Base-by-base conservation (phyloP, 2,329 filamentous ascomycete species). In the Talaromyces pinophilus region DNA sequence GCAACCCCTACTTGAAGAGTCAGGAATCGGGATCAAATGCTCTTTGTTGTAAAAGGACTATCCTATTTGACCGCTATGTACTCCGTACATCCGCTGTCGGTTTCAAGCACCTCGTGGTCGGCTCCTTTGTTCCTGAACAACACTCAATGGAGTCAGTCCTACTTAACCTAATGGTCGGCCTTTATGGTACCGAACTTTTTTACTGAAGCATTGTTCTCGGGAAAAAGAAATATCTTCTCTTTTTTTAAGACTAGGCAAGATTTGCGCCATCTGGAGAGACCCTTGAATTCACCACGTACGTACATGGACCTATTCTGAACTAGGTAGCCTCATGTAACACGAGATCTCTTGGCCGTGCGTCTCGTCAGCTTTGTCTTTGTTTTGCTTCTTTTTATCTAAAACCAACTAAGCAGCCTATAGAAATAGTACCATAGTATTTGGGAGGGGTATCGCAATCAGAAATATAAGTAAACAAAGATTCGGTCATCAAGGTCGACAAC, bases 321-420 rank as follows among this genome's bases (percentile, higher is more conserved):
- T 54, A 52, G 38, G 35, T 30, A 5, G 22, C 28, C 22, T 63
- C 33, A 40, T 40, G 61, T 63, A 55, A 63, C 48, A 55, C 48
- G 8, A 63, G 52, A 63, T 63, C 61, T 55, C 61, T 62, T 62
- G 35, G n/a, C 48, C 5, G 59, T 40, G 44, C n/a, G n/a, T 33
- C 30, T 57, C 54, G 11, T 19, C 30, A 38, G 30, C 4, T 54
- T 33, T 35, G 33, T 40, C 54, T 57, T 57, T 57, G 7, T 15
- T 38, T 22, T 38, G 10, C n/a, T 38, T 57, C 19, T 25, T 22
- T 22, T 54, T 54, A 30, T 15, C 17, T 30, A 15, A 54, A 38
- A 25, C 33, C 5, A 15, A 22, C 2, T 22, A 15, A 15, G 30
- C 2, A 19, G 28, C 10, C 30, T 19, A 35, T 35, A 25, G 19